Evolutionary conservation across 306 rosid species (phyloP), one percentile per base, ranked within the genome.

Genomic region (Vigna angularis): DNA sequence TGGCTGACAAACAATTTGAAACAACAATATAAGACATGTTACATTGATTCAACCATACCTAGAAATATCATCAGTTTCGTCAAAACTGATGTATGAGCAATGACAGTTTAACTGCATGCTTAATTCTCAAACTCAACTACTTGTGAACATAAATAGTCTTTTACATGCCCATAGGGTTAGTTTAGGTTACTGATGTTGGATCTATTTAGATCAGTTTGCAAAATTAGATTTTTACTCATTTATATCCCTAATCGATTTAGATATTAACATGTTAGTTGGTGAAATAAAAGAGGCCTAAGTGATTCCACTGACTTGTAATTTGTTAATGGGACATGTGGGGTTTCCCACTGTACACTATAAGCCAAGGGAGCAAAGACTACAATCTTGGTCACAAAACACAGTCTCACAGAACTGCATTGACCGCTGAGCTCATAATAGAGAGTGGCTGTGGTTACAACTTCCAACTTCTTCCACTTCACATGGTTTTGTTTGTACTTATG

Each of bases 1-100:
- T 48, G 93, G 57, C 96, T 91, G 83, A 65, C 81, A 86, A 78
- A 32, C 42, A 72, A 70, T 68, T 20, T 30, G 7, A 74, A 13
- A 76, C 10, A 70, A 2, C 26, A 68, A 30, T 24, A 0, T 38
- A 0, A 79, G 6, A 24, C 38, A 18, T 10, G 32, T 10, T 9
- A 58, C 22, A 36, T 24, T 1, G 44, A 40, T 24, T 57, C 0
- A 74, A 26, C 47, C 28, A 1, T 40, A 26, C 42, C 8, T 57
- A 10, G 16, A 10, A 51, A 8, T 53, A 52, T 52, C 2, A 52
- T 52, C 2, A 52, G 24, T 52, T 52, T 52, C 6, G 58, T 11
- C 58, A n/a, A 52, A n/a, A n/a, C 55, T 50, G 6, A n/a, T 3
- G 12, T 8, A 18, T n/a, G 10, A n/a, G 22, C 22, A 51, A n/a